These are phyloP conservation scores for Lichtheimia ramosa DNA, from an alignment of 371 early-diverging fungal genomes.

Conservation along the genomic window DNA sequence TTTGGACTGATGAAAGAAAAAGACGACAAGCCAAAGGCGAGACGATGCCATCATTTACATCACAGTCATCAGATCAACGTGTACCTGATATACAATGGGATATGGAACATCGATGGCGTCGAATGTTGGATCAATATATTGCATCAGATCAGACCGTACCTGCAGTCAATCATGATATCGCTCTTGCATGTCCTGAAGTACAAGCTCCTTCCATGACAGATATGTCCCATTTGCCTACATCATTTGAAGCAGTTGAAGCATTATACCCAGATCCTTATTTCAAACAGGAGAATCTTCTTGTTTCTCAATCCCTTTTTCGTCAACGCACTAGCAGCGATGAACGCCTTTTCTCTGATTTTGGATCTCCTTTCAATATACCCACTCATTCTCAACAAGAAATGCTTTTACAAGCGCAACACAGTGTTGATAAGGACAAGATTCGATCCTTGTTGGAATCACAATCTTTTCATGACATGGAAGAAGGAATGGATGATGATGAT, in stretches of 20 bases:
- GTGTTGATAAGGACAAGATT: constrained; percentile 18
- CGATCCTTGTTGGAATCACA: constrained; percentile 7
- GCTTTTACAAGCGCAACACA: not conserved
- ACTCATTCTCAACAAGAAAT: not conserved
- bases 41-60: constrained; percentile 12
- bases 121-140: constrained; percentile 9
- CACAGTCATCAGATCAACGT: constrained; percentile 4
- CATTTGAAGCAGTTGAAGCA: constrained; percentile 48
- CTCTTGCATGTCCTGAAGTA: not conserved
- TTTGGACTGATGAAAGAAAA: constrained; percentile 56
- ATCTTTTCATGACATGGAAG: constrained; percentile 18
- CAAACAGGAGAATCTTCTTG: not conserved
- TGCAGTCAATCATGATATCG: not conserved
- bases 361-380: not conserved
- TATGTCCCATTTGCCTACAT: constrained; percentile 31
- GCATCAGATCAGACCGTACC: not conserved
- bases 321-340: constrained; percentile 1
- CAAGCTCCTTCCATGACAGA: not conserved
- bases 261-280: constrained; percentile 31
- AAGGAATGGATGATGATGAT: constrained; percentile 7
- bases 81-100: constrained; percentile 14
- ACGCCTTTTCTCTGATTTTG: not conserved
- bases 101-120: constrained; percentile 17
- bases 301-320: constrained; percentile 25
- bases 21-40: constrained; percentile 18